Conservation (phyloP, 2,329 filamentous ascomycete genomes). For the Ophiostoma australiae region DNA sequence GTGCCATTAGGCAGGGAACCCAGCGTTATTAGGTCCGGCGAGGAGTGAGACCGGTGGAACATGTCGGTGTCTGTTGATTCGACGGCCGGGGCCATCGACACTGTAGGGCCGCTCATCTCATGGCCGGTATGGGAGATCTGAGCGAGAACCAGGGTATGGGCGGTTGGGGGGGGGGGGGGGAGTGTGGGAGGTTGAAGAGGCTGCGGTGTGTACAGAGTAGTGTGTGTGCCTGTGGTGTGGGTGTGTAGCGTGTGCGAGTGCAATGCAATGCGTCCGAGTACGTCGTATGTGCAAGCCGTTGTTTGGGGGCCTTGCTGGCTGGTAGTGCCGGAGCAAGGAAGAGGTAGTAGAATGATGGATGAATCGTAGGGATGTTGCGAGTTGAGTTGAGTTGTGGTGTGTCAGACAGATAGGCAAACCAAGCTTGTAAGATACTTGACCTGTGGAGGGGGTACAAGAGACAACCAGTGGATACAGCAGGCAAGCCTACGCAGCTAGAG, state of each 20-base stretch:
- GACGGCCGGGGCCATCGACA: constrained; percentile 41
- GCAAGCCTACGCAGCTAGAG: constrained; percentile 9
- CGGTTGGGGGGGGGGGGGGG: background rate
- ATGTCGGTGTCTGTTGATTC: constrained; percentile 34
- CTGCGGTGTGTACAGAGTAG: constrained; percentile 2
- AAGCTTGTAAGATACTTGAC: constrained; percentile 8
- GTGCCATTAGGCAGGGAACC: constrained; percentile 26
- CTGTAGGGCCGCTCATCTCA: constrained; percentile 43
- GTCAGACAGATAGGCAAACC: constrained; percentile 19
- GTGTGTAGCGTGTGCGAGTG: constrained; percentile 4
- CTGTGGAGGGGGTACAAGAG: constrained; percentile 14
- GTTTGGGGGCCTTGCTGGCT: constrained; percentile 19
- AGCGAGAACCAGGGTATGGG: constrained; percentile 18
- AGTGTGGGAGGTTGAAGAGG: constrained; percentile 13
- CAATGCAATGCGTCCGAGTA: background rate
- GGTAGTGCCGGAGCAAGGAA: background rate
- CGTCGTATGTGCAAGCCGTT: constrained; percentile 16
- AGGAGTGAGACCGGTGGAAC: constrained; percentile 37
- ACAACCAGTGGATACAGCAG: constrained; percentile 4
- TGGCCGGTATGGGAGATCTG: constrained; percentile 29
- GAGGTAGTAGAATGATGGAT: constrained; percentile 13
- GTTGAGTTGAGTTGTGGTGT: constrained; percentile 18
- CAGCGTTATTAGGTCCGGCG: constrained; percentile 32
- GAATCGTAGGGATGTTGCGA: constrained; percentile 14
- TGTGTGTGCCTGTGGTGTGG: constrained; percentile 5